Evolutionary conservation across 371 early-diverging fungal genomes (phyloP), one percentile per base, ranked within the genome.

Genomic region (Zychaea mexicana): DNA sequence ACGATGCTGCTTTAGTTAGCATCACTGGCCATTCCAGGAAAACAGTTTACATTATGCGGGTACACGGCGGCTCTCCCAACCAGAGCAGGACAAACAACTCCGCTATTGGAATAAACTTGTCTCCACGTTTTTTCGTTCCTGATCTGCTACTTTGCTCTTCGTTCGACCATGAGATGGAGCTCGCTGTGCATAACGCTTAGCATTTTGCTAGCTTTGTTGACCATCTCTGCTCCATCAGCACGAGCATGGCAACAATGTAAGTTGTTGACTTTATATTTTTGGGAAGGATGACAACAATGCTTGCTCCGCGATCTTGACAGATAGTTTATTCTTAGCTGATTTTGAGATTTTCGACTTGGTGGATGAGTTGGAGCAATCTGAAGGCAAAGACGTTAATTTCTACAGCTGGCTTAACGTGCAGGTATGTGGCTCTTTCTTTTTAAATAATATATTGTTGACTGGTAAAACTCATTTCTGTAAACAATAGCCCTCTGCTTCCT

Each of bases 301-400:
- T n/a, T n/a, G n/a, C n/a, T n/a, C n/a, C n/a, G n/a, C 39, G 30
- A 26, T 30, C 36, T 32, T 36, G 57, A 57, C 24, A 33, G 21
- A 2, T 22, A 31, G 15, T 3, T 21, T 21, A 19, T 32, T 9
- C 2, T 8, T 54, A 62, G 62, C 54, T 56, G 94, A 93, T 74
- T 90, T 88, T 71, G 92, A 92, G 76, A 93, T 93, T 65, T 93
- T 93, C 76, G 92, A 92, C 76, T 84, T 93, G 42, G 88, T 90
- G 33, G 92, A 93, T 72, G 87, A 88, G 39, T 78, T 93, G 56
- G 89, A 89, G 70, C 85, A 81, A 60, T 73, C 80, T 19, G 88
- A 88, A 72, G 88, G 90, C n/a, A 70, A 84, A 24, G 85, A 85
- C 22, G 76, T 75, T 24, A 86, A 72, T 66, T 86, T 87, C 67